Conservation (phyloP, 2,329 filamentous ascomycete genomes). For the Beauveria caledonica region DNA sequence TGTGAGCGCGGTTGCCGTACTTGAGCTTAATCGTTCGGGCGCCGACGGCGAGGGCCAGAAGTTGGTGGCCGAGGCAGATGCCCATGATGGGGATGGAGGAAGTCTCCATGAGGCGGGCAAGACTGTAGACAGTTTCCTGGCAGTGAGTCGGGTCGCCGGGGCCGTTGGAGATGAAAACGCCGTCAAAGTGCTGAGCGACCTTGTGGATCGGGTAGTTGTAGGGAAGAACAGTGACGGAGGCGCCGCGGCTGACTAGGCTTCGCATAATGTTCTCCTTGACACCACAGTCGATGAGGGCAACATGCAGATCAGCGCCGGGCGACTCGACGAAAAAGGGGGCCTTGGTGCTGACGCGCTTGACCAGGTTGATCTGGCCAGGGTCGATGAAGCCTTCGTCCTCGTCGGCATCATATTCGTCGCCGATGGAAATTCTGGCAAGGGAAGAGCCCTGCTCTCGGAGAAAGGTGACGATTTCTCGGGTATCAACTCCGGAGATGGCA, state of each 20-base stretch:
- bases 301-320: slow-evolving; percentile 72
- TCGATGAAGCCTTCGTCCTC: slow-evolving; percentile 96
- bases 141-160: slow-evolving; percentile 97
- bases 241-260: slow-evolving; percentile 83
- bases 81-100: slow-evolving; percentile 93
- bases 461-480: slow-evolving; percentile 89
- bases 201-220: slow-evolving; percentile 98
- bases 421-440: slow-evolving; percentile 85
- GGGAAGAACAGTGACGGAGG: slow-evolving; percentile 88
- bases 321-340: slow-evolving; percentile 93
- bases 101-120: slow-evolving; percentile 81
- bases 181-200: slow-evolving; percentile 94
- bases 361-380: slow-evolving; percentile 92
- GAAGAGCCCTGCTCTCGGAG: slow-evolving; percentile 96
- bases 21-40: slow-evolving; percentile 94
- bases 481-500: slow-evolving; percentile 94
- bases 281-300: slow-evolving; percentile 94
- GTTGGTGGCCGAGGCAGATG: slow-evolving; percentile 95
- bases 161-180: slow-evolving; percentile 98
- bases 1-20: slow-evolving; percentile 98
- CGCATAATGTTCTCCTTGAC: slow-evolving; percentile 99
- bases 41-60: slow-evolving; percentile 81
- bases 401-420: slow-evolving; percentile 96
- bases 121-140: slow-evolving; percentile 87
- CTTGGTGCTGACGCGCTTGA: slow-evolving; percentile 95